Base-by-base conservation (phyloP, 257 asterid genomes). In the Penstemon davidsonii region DNA sequence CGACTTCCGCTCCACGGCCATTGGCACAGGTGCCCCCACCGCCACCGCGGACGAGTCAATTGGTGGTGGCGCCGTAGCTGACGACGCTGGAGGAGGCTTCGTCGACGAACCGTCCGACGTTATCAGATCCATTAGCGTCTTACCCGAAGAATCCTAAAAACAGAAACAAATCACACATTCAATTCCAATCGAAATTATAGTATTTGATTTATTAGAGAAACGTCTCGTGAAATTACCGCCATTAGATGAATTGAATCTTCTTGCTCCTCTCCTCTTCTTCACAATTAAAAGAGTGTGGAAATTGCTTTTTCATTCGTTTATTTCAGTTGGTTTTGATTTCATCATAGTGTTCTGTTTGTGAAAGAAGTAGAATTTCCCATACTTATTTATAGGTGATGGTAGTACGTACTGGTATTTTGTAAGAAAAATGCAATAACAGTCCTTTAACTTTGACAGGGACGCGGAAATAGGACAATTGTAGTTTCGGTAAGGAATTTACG, bases 51-150 rank as follows among this genome's bases (percentile, higher is more conserved):
- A 41, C 51, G 91, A 67, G 54, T 83, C 91, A 18, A 62, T 57
- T 43, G 80, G 84, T 38, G 91, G 86, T 68, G 87, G 74, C 8
- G 89, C 84, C 66, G 85, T 71, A 49, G 83, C 43, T 62, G 88
- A 79, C 12, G 86, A 66, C 19, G 92, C 81, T 9, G 82, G 53
- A 5, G 82, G 51, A 9, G 83, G 80, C 84, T 85, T 85, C 46
- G 87, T 60, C 47, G 95, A 80, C 57, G 96, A 66, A 60, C 87
- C 93, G 73, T 94, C 97, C 70, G 99, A 90, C 51, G 97, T 85
- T 67, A 94, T 94, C 86, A 94, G 96, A 91, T 94, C 99, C 99
- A 94, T 94, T 76, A 91, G 81, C 63, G 99, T 88, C 78, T 76
- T 91, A 66, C 99, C 94, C 64, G 91, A 85, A 43, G 97, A 88